Evolutionary conservation across 1,284 basidiomycete species (phyloP).

Genomic region (Takashimella tepidaria): DNA sequence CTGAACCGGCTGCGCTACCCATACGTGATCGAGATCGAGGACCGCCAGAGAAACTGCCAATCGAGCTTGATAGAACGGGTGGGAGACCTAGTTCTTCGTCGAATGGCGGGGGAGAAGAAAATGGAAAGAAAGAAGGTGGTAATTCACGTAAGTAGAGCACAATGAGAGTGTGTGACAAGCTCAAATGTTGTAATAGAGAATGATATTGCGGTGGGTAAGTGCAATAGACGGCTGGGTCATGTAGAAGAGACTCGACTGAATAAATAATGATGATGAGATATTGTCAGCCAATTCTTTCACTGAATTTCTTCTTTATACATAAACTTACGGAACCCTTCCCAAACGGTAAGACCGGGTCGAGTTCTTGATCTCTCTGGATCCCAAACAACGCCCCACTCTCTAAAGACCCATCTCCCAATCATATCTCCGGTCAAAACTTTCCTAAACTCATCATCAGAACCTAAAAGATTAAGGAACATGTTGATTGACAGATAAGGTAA

Average conservation of each 20-base stretch:
- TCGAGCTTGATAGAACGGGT: conserved; percentile 25
- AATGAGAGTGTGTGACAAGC: conserved; percentile 44
- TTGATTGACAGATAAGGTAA: conserved; percentile 41
- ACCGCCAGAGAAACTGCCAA: conserved; percentile 21
- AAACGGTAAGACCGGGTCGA: conserved; percentile 47
- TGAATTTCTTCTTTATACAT: background rate
- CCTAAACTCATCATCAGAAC: conserved; percentile 30
- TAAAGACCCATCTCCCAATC: conserved; percentile 44
- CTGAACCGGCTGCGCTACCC: conserved; percentile 28
- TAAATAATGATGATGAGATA: conserved; percentile 4
- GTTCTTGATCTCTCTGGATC: conserved; percentile 29
- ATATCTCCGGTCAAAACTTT: conserved; percentile 41
- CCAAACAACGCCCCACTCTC: conserved; percentile 40
- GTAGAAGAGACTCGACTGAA: conserved; percentile 45
- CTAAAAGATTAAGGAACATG: conserved; percentile 41
- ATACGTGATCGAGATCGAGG: conserved; percentile 24
- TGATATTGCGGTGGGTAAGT: conserved; percentile 45
- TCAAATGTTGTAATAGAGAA: conserved; percentile 42
- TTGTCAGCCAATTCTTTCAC: background rate
- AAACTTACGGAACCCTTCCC: conserved; percentile 48
- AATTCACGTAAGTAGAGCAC: conserved; percentile 44
- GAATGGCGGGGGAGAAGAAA: conserved; percentile 38
- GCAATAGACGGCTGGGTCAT: conserved; percentile 43
- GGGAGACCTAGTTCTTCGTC: conserved; percentile 37
- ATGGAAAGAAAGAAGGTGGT: conserved; percentile 36